A percentile compares a stretch with the other conserved stretches of the same genome.
Conservation (phyloP, 768 basidiomycete species). For the Pisolithus microcarpus region DNA sequence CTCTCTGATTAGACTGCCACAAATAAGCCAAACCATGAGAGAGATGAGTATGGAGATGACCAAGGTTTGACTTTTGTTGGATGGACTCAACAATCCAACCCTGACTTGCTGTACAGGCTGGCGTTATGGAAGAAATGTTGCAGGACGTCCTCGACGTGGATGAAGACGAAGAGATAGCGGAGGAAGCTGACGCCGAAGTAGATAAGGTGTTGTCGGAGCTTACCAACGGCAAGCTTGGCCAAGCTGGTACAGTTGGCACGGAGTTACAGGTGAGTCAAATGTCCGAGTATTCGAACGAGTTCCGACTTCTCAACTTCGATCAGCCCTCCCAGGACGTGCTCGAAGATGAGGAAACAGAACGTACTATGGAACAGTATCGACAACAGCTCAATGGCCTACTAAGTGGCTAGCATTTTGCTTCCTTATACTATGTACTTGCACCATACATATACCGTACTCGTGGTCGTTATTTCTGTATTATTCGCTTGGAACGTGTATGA, state of each 20-base stretch:
- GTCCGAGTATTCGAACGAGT: not conserved
- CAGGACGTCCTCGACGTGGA: constrained; percentile 88
- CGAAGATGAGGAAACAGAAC: constrained; percentile 79
- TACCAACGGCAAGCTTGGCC: constrained; percentile 92
- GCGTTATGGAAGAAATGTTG: constrained; percentile 97
- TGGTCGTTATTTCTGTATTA: too few species aligned
- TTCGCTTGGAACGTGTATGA: not conserved
- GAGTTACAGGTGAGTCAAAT: constrained; percentile 63
- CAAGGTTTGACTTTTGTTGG: constrained; percentile 49
- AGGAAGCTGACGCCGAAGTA: constrained; percentile 95
- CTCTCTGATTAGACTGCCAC: constrained; percentile 82
- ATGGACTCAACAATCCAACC: not conserved
- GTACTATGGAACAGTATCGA: constrained; percentile 85
- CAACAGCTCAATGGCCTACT: constrained; percentile 83
- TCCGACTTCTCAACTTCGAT: not conserved
- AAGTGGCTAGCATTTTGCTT: constrained; percentile 32
- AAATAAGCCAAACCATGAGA: constrained; percentile 87
- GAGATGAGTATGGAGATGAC: constrained; percentile 99
- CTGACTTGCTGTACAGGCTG: constrained; percentile 53
- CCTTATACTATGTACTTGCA: not conserved
- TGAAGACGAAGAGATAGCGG: constrained; percentile 90
- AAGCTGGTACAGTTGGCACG: constrained; percentile 64
- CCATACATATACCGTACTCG: not conserved
- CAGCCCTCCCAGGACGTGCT: constrained; percentile 12
- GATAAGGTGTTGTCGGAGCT: constrained; percentile 94